Base-by-base conservation (phyloP, 352 stramenopile species). In the Phytophthora pistaciae region DNA sequence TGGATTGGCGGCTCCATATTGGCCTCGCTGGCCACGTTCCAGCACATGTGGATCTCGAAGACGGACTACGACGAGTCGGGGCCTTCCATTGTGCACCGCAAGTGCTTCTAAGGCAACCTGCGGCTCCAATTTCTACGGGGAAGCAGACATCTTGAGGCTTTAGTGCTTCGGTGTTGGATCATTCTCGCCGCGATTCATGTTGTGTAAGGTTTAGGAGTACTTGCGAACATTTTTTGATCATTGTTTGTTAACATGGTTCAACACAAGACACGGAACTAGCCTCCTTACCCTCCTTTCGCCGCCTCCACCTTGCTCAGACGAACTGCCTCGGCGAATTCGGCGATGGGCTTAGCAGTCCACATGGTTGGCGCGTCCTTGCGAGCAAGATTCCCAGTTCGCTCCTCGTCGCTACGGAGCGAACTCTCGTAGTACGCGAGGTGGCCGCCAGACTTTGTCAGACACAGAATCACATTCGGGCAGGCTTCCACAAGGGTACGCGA, bases 31-130 rank as follows among this genome's bases (percentile, higher is more conserved):
- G 97, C 95, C 55, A 99, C 97, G 55, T 99, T 99, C 95, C 94
- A 99, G 80, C 91, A 98, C 69, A 99, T 99, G 95, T 99, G 97
- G 96, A 99, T 99, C 80, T 96, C 91, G 29, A 99, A 99, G 89
- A 83, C 92, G 48, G 97, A 99, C 77, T 99, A 99, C 83, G 97
- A 99, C 60, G 97, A 99, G 55, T 96, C 90, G 66, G 98, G 97
- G 25, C 95, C 97, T 21, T 97, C 88, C 20, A 99, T 99, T 78
- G 95, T 99, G 44, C 96, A 99, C 84, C 89, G 95, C 74, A 99
- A 99, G 83, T 98, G 94, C 83, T 97, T 98, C 74, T 98, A 96
- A 97, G 11, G 18, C 33, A 40, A 60, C 8, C 21, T 14, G 49
- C 21, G 14, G 16, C 38, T 44, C 4, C 13, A n/a, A n/a, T 44